These are phyloP conservation scores for Psilocybe mexicana DNA, from an alignment of 1,284 basidiomycete species.

Conservation along the genomic window DNA sequence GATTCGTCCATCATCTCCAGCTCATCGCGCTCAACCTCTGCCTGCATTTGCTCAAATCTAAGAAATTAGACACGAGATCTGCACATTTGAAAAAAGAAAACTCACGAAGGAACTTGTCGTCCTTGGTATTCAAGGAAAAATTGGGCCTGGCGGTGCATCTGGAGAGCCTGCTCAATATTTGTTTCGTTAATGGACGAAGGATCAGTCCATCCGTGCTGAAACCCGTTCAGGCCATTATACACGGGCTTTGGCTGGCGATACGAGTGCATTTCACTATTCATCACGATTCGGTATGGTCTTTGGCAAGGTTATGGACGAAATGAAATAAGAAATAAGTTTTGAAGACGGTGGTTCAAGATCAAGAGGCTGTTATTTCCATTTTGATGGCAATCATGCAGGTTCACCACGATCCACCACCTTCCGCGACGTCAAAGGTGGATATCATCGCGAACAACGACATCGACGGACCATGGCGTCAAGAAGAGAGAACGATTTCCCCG, in stretches of 20 bases:
- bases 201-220: conserved; percentile 16
- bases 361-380: not conserved
- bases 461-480: conserved; percentile 17
- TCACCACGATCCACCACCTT: not conserved
- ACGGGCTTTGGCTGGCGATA: conserved; percentile 16
- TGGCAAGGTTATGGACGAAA: no score
- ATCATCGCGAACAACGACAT: not conserved
- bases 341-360: conserved; percentile 3
- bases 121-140: conserved; percentile 38
- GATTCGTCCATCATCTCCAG: conserved; percentile 12
- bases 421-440: no score
- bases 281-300: not conserved
- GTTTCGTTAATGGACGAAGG: conserved; percentile 7
- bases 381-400: not conserved
- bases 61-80: not conserved
- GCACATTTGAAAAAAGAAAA: not conserved
- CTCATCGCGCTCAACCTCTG: conserved; percentile 15
- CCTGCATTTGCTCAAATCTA: conserved; percentile 39
- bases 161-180: conserved; percentile 23
- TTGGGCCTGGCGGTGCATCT: conserved; percentile 31
- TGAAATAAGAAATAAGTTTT: not conserved
- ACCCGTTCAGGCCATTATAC: conserved; percentile 29
- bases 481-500: conserved; percentile 39
- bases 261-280: not conserved
- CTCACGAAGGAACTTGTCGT: conserved; percentile 37